A percentile compares a stretch with the other conserved stretches of the same genome.
Conservation (phyloP, 176 grass and related monocot genomes). For the Rhynchospora tenuis region DNA sequence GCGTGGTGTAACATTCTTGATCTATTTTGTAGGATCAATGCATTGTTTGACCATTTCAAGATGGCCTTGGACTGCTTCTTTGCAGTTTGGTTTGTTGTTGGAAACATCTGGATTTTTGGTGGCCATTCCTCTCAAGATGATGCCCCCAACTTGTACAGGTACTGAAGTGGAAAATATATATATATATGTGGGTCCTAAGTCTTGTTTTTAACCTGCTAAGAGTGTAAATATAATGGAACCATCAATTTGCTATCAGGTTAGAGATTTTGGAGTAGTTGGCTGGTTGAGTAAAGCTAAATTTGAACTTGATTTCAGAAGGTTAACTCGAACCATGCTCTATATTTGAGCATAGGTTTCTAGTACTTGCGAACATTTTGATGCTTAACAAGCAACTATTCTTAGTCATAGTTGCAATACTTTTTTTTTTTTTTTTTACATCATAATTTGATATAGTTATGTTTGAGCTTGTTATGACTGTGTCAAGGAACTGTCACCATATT, state of each 20-base stretch:
- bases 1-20: neutral
- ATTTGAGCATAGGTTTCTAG: too few relatives aligned
- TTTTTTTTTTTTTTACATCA: too few relatives aligned
- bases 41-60: conserved; percentile 94
- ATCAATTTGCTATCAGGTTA: neutral
- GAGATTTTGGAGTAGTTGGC: neutral
- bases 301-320: too few relatives aligned
- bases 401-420: too few relatives aligned
- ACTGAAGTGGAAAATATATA: neutral
- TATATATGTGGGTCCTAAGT: neutral
- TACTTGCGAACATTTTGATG: too few relatives aligned
- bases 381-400: too few relatives aligned
- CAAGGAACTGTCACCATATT: too few relatives aligned
- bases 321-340: too few relatives aligned
- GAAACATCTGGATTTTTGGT: conserved; percentile 95
- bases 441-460: too few relatives aligned
- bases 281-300: neutral
- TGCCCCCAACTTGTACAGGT: conserved; percentile 97
- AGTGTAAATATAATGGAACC: neutral
- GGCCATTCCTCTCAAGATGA: conserved; percentile 51
- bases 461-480: too few relatives aligned
- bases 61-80: conserved; percentile 98
- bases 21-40: conserved; percentile 65
- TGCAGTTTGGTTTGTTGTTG: conserved; percentile 95
- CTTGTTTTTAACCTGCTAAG: neutral